Evolutionary conservation across 2,329 filamentous ascomycete species (phyloP), one percentile per base, ranked within the genome.

Genomic region (Pyricularia sp.): DNA sequence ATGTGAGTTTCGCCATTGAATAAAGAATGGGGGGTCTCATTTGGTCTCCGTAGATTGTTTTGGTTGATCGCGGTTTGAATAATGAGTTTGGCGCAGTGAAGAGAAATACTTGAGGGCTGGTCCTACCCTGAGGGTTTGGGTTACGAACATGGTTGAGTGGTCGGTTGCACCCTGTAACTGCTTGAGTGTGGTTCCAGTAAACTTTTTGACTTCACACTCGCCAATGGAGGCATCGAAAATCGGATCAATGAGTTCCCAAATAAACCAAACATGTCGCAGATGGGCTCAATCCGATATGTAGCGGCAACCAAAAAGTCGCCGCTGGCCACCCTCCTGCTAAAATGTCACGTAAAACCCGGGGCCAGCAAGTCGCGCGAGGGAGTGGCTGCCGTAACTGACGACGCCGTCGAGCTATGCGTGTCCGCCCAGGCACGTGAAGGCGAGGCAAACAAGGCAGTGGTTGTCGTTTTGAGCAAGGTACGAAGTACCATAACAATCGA

Each of bases 341-440:
- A 85, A 30, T 91, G 90, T 75, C 87, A 85, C 72, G 85, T 92
- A 69, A 91, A 90, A 71, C 88, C 90, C 0, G 88, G 89, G 3
- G 85, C 86, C 14, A 87, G 82, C 75, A 86, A 85, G 31, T 81
- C 81, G 28, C 84, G 88, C 42, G 85, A 91, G 72, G 90, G 90
- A 17, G 81, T 92, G 64, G 75, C 80, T 2, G 80, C 81, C 0
- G 77, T 92, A 4, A 83, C 83, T 0, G 82, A 87, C 28, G 82
- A 86, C 7, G 79, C 79, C 2, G 83, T 92, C 65, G 85, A 90
- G 70, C 76, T 93, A 1, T 90, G 88, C 65, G 89, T 92, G 2
- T 79, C 89, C 0, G 89, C 88, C 0, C 88, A 85, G 71, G 83
- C 90, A 12, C 83, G 84, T 70, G 88, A 92, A 17, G 89, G 89